Evolutionary conservation across 169 alveolate genomes (phyloP).

Genomic region (Cryptosporidium ryanae): DNA sequence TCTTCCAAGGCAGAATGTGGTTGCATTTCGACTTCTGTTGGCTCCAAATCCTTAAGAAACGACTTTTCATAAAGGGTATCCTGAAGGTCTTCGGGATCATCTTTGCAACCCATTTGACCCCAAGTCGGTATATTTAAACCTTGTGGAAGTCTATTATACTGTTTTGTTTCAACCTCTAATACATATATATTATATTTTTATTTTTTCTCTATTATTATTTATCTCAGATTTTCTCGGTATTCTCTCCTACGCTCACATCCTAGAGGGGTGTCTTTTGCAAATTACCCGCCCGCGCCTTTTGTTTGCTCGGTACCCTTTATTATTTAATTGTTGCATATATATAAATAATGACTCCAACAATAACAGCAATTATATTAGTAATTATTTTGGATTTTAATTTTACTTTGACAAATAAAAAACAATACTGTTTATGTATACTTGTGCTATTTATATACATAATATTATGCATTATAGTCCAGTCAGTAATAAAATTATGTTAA

Average conservation of each 20-base stretch:
- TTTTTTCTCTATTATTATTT: constrained; percentile 9
- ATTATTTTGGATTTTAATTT: too few species aligned
- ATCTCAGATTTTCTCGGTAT: constrained; percentile 6
- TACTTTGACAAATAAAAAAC: too few species aligned
- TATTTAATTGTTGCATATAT: too few species aligned
- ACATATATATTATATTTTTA: constrained; percentile 7
- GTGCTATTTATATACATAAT: too few species aligned
- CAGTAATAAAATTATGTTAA: too few species aligned
- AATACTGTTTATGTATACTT: too few species aligned
- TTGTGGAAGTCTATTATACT: constrained; percentile 14
- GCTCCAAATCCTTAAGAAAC: neutral
- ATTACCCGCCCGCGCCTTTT: constrained; percentile 13
- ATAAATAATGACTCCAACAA: too few species aligned
- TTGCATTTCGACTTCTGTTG: constrained; percentile 3
- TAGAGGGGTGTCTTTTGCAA: constrained; percentile 72
- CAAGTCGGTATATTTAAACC: constrained; percentile 7
- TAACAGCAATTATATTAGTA: too few species aligned
- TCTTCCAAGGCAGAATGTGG: constrained; percentile 7
- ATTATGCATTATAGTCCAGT: too few species aligned
- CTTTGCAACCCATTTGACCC: constrained; percentile 55
- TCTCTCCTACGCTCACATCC: constrained; percentile 51
- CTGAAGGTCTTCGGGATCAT: constrained; percentile 19
- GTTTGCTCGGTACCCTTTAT: too few species aligned
- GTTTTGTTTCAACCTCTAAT: constrained; percentile 5
- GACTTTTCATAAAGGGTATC: constrained; percentile 14